Evolutionary conservation across 768 basidiomycete species (phyloP), one percentile per base, ranked within the genome.

Genomic region (Suillus alpinus): DNA sequence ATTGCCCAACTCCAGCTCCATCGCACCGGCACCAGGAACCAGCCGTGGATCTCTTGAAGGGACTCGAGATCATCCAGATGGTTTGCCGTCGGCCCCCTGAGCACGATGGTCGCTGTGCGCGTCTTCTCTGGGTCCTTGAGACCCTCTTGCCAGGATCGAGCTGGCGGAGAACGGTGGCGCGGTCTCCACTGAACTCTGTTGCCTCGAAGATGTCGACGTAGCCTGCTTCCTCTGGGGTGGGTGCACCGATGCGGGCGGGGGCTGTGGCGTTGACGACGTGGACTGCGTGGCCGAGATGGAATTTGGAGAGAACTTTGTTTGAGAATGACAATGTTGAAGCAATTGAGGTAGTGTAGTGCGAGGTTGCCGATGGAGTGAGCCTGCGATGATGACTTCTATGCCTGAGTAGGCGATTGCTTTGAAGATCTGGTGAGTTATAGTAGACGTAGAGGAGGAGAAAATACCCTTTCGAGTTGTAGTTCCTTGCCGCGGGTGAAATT

Each of bases 211-310:
- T 82, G 70, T 98, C 97, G 64, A 96, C 86, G 68, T 82, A 87
- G 47, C 97, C 97, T 23, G 93, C 94, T 77, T 99, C 97, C 74
- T 99, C 97, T 0, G 94, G 86, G 13, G 94, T 98, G 5, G 97
- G 97, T 0, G 94, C 93, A 60, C 97, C 97, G 63, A 99, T 83
- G 50, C 97, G 90, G 1, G 97, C 95, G 57, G 98, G 87, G 3
- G 97, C 96, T 0, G 94, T 97, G 13, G 96, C 97, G 63, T 93
- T 92, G 66, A 94, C 93, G 66, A 99, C 97, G 55, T 95, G 91
- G 75, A 94, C 96, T 14, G 98, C 78, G 1, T 97, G 82, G 56
- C 96, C 90, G 16, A 99, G 86, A 65, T 99, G 96, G 75, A 99
- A 99, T 75, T 99, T 99, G 71, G 94, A 97, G 60, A 26, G 26